Conservation (phyloP, 331 rosid genomes). For the Pyracantha coccinea region DNA sequence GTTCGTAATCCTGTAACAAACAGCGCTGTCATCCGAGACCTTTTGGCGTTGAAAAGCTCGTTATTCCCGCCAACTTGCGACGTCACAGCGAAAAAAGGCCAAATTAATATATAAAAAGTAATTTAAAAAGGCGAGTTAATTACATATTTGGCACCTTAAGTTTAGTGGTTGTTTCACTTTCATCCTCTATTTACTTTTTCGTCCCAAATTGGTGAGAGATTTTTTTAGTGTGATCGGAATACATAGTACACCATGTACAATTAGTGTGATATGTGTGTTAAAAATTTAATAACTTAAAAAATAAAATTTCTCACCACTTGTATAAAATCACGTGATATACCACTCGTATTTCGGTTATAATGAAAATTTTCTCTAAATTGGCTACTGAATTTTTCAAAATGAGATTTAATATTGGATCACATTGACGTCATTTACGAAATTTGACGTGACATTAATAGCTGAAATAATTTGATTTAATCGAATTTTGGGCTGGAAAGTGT, state of each 20-base stretch:
- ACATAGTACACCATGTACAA: too few species aligned
- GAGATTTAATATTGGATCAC: not conserved
- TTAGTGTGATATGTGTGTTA: too few species aligned
- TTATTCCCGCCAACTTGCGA: slow-evolving; percentile 52
- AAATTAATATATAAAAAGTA: not conserved
- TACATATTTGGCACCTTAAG: not conserved
- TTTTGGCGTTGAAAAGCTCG: slow-evolving; percentile 60
- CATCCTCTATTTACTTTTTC: not conserved
- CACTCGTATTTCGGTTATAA: too few species aligned
- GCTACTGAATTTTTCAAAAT: not conserved
- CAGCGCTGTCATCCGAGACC: slow-evolving; percentile 5
- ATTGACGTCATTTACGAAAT: not conserved
- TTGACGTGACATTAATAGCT: too few species aligned
- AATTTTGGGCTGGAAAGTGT: not conserved
- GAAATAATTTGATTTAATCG: too few species aligned
- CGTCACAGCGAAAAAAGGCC: slow-evolving; percentile 23
- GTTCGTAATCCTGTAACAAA: not conserved
- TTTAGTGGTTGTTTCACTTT: not conserved
- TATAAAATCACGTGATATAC: too few species aligned
- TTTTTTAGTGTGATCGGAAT: too few species aligned
- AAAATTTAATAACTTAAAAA: too few species aligned
- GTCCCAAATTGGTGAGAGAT: too few species aligned
- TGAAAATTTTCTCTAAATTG: too few species aligned
- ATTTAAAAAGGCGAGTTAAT: not conserved
- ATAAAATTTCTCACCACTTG: too few species aligned